phyloP scores from a whole-genome alignment of 108 stramenopile genomes.

The Nannochloropsis salina region DNA sequence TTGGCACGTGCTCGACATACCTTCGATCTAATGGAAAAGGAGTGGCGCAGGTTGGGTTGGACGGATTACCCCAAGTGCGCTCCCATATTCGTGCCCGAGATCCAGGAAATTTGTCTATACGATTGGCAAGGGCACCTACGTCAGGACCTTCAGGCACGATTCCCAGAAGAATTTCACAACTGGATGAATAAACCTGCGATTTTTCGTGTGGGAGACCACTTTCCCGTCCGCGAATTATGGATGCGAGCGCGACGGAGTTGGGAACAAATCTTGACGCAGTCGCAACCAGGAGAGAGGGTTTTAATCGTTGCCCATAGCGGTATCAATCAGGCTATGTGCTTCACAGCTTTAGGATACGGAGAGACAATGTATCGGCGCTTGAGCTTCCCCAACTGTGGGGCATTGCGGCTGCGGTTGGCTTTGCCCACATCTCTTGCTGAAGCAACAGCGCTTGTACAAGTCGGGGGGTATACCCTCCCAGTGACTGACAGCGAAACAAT shows the following conservation, averaged over 20 bases:
- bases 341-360: background rate
- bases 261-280: slow-evolving; percentile 1
- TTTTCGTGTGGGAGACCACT: background rate
- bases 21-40: background rate
- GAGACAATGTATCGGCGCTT: background rate
- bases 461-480: background rate
- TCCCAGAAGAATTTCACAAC: background rate
- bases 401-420: background rate
- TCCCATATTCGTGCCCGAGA: background rate
- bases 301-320: slow-evolving; percentile 9
- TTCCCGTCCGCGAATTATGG: slow-evolving; percentile 9
- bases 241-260: background rate
- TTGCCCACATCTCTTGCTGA: background rate
- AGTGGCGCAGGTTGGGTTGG: background rate
- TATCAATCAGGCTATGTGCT: background rate
- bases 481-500: background rate
- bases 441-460: background rate
- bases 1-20: background rate
- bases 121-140: background rate
- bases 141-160: background rate
- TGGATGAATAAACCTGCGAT: background rate
- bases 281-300: background rate
- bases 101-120: slow-evolving; percentile 9
- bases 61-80: background rate
- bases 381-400: background rate